Base-by-base conservation (phyloP, 2,329 filamentous ascomycete species). In the Clonostachys chloroleuca region DNA sequence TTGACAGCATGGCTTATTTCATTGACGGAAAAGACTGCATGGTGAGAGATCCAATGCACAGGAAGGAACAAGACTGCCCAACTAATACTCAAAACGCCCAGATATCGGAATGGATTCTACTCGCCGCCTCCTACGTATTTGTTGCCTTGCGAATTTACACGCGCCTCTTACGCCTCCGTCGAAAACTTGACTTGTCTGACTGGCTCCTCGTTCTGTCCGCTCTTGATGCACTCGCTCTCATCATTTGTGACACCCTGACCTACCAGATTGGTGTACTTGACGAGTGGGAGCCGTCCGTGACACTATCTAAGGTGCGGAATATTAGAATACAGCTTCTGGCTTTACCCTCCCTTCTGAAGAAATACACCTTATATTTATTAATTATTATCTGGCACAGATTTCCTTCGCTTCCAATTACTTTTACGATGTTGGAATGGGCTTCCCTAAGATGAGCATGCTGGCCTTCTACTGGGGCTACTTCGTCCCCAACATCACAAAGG, bases 401-500 rank as follows among this genome's bases (percentile, higher is more conserved):
- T 62, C 59, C 2, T 65, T 65, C 16, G 57, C 62, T 0, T 65
- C 63, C 37, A 65, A 65, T 52, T 65, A 65, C 47, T 65, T 65
- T 39, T 65, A 65, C 51, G 62, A 65, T 42, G 58, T 65, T 4
- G 62, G 62, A 6, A 65, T 65, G 62, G 62, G 61, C 0, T 63
- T 65, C 33, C 62, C 62, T 5, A 65, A 65, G 45, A 51, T 65
- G 49, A 64, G 61, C 49, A 65, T 65, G 62, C 18, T 65, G 18
- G 62, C 63, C 2, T 65, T 65, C 45, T 65, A 65, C 49, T 65
- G 62, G 62, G 56, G 55, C 6, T 63, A 65, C 47, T 65, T 65
- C 50, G 53, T 52, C 8, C 48, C 52, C 12, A 49, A 54, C 4
- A 56, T 57, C n/a, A 57, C 56, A 35, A 45, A 53, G 1, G 43